A percentile compares a stretch with the other conserved stretches of the same genome.
phyloP scores from a whole-genome alignment of 805 yeast species.

The Saccharomycodes ludwigii region DNA sequence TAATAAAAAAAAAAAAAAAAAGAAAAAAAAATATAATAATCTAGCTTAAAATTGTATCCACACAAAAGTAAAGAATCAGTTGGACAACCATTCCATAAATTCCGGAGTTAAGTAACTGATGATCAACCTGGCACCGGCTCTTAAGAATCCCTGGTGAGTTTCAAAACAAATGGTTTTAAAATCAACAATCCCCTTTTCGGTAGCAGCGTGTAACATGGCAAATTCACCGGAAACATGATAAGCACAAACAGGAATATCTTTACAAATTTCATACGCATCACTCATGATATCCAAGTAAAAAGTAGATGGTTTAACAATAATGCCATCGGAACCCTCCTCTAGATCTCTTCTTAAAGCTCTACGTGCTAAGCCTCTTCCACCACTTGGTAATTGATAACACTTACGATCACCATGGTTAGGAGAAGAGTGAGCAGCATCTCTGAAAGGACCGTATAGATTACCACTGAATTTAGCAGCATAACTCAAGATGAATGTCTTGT shows the following conservation, averaged over 20 bases:
- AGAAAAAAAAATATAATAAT: too few species aligned
- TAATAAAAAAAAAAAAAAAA: too few species aligned
- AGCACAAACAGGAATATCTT: slow-evolving; percentile 81
- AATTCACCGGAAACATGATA: slow-evolving; percentile 96
- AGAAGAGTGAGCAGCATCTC: slow-evolving; percentile 92
- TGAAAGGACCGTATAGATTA: slow-evolving; percentile 86
- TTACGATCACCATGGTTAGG: slow-evolving; percentile 89
- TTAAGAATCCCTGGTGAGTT: slow-evolving; percentile 76
- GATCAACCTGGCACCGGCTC: slow-evolving; percentile 92
- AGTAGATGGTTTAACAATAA: slow-evolving; percentile 92
- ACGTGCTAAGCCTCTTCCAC: slow-evolving; percentile 87
- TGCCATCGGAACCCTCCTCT: slow-evolving; percentile 88
- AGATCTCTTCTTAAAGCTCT: slow-evolving; percentile 81
- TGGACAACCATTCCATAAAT: slow-evolving; percentile 80
- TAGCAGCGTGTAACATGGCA: slow-evolving; percentile 97
- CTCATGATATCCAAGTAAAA: slow-evolving; percentile 84
- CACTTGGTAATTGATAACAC: slow-evolving; percentile 86
- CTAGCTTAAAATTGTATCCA: too few species aligned
- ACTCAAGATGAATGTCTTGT: slow-evolving; percentile 79
- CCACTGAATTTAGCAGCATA: slow-evolving; percentile 93
- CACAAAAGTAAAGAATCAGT: too few species aligned
- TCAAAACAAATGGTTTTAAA: slow-evolving; percentile 70
- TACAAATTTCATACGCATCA: slow-evolving; percentile 74
- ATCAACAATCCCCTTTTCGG: slow-evolving; percentile 87
- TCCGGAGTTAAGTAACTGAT: slow-evolving; percentile 94